Percentiles rank a stretch among this genome's conserved stretches.
These are phyloP conservation scores for Metarhizium brunneum DNA, from an alignment of 2,329 filamentous ascomycete species.

Conservation along the genomic window DNA sequence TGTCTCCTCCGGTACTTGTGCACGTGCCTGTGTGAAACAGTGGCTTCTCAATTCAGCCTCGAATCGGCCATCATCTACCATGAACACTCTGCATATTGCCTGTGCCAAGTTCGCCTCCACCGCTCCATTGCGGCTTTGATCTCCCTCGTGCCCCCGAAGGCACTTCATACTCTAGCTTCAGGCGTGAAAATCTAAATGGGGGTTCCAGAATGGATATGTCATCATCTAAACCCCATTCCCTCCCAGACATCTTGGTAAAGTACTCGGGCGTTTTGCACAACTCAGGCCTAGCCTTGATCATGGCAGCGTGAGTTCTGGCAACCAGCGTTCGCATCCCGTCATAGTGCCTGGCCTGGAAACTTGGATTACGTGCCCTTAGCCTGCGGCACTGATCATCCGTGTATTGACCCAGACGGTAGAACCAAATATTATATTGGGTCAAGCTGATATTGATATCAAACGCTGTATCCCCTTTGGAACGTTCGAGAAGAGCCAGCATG, in stretches of 20 bases:
- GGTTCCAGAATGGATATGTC: not conserved
- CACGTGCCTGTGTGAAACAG: too few species aligned
- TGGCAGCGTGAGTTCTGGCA: not conserved
- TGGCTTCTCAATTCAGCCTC: too few species aligned
- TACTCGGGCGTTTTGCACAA: conserved; percentile 5
- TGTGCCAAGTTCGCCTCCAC: too few species aligned
- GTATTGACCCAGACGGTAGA: conserved; percentile 14
- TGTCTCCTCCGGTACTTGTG: too few species aligned
- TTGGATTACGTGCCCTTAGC: conserved; percentile 9
- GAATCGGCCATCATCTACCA: too few species aligned
- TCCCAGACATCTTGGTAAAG: conserved; percentile 6
- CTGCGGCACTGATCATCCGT: conserved; percentile 6
- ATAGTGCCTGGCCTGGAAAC: conserved; percentile 11
- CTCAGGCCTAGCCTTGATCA: conserved; percentile 1
- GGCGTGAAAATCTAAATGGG: not conserved
- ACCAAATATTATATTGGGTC: conserved; percentile 19
- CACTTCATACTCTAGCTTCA: not conserved
- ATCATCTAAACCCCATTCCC: conserved; percentile 2
- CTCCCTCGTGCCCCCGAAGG: not conserved
- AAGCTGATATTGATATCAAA: conserved; percentile 16
- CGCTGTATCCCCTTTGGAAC: conserved; percentile 10
- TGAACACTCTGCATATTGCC: too few species aligned
- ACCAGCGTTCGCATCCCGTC: conserved; percentile 13
- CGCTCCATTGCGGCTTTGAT: not conserved
- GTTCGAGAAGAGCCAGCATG: conserved; percentile 11